These are phyloP conservation scores for Fusarium sp. DNA, from an alignment of 2,329 filamentous ascomycete genomes.

Conservation along the genomic window DNA sequence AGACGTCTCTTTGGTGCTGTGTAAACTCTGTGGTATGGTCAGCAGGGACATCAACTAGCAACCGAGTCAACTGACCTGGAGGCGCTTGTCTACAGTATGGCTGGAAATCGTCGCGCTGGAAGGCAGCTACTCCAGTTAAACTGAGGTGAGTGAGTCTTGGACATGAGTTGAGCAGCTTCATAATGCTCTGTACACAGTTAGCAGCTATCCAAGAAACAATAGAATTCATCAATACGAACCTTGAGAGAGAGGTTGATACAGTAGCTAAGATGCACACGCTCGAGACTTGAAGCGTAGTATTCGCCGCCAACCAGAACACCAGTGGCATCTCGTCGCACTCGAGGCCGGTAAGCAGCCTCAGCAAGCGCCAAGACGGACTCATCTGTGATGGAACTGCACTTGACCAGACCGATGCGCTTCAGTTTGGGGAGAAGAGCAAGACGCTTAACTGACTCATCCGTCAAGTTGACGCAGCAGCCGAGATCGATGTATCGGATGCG, in stretches of 20 bases:
- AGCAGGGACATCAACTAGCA: slow-evolving; percentile 26
- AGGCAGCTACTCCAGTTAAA: slow-evolving; percentile 92
- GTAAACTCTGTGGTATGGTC: slow-evolving; percentile 77
- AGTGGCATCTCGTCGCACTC: slow-evolving; percentile 60
- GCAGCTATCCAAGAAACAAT: neutral
- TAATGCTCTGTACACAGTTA: slow-evolving; percentile 76
- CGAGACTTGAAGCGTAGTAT: slow-evolving; percentile 74
- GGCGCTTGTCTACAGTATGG: slow-evolving; percentile 89
- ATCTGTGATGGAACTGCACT: slow-evolving; percentile 91
- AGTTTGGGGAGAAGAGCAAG: slow-evolving; percentile 90
- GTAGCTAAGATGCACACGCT: slow-evolving; percentile 96
- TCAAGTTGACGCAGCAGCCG: slow-evolving; percentile 91
- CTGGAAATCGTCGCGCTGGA: slow-evolving; percentile 85
- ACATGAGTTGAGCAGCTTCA: slow-evolving; percentile 88
- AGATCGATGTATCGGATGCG: slow-evolving; percentile 97
- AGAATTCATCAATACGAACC: slow-evolving; percentile 61
- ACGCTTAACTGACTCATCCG: slow-evolving; percentile 85
- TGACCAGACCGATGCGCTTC: slow-evolving; percentile 93
- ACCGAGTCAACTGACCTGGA: slow-evolving; percentile 61
- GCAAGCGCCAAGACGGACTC: slow-evolving; percentile 87
- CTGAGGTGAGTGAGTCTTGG: slow-evolving; percentile 93
- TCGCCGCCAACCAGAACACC: slow-evolving; percentile 61
- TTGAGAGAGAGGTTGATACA: slow-evolving; percentile 85
- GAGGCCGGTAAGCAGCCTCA: slow-evolving; percentile 68
- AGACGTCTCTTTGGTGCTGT: slow-evolving; percentile 92